phyloP scores from a whole-genome alignment of 2,329 filamentous ascomycete genomes.

The Calonectria multiphialidica region DNA sequence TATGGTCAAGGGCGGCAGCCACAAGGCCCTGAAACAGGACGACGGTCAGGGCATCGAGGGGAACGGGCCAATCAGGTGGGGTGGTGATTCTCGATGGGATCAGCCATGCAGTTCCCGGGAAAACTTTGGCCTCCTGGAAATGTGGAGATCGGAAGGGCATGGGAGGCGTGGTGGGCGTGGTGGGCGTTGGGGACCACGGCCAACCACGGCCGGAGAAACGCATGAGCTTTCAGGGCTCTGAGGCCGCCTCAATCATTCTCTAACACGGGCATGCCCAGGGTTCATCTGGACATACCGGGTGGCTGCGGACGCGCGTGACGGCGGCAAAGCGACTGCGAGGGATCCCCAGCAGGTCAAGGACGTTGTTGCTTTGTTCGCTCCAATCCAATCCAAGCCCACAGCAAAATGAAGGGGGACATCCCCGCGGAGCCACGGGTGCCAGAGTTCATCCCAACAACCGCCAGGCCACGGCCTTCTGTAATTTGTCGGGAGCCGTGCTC shows the following conservation, averaged over 20 bases:
- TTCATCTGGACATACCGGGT: constrained; percentile 13
- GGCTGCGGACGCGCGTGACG: background rate
- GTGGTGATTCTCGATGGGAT: constrained; percentile 25
- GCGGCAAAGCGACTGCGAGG: background rate
- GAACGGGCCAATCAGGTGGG: constrained; percentile 26
- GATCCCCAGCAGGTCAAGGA: background rate
- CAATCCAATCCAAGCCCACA: background rate
- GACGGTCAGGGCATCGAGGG: constrained; percentile 27
- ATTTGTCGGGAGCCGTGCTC: background rate
- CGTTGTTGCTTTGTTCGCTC: background rate
- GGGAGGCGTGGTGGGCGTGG: constrained; percentile 11
- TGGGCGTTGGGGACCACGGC: background rate
- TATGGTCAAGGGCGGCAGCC: constrained; percentile 20
- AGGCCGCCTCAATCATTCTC: constrained; percentile 33
- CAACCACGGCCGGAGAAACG: constrained; percentile 24
- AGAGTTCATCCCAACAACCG: constrained; percentile 21
- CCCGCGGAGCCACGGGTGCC: constrained; percentile 4
- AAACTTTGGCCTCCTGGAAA: constrained; percentile 28
- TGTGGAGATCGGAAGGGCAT: constrained; percentile 20
- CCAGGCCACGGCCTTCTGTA: constrained; percentile 3
- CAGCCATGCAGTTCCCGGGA: constrained; percentile 22
- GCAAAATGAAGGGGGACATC: constrained; percentile 4
- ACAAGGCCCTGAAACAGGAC: constrained; percentile 42
- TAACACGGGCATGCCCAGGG: constrained; percentile 30
- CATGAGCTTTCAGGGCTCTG: constrained; percentile 11